Conservation (phyloP, 2,329 filamentous ascomycete genomes). For the Pestalotiopsis fici region DNA sequence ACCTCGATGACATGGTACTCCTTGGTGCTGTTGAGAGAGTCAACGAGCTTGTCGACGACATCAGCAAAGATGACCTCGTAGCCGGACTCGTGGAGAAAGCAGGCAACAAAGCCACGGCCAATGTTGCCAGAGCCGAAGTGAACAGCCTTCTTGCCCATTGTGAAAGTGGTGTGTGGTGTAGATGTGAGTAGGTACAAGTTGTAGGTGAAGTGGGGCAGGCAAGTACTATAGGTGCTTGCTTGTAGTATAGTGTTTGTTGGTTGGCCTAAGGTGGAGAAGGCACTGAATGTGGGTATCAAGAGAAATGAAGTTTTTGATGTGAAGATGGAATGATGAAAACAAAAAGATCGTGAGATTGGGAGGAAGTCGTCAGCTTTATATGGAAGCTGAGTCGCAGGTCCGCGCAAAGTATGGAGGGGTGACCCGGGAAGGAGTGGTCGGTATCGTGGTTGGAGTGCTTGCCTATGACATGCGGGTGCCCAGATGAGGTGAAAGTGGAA, state of each 20-base stretch:
- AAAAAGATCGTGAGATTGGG: conserved; percentile 4
- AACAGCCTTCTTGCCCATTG: conserved; percentile 68
- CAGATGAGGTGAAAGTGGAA: conserved; percentile 6
- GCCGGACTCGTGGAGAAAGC: conserved; percentile 91
- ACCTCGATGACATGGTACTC: conserved; percentile 94
- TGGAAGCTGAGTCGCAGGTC: not conserved
- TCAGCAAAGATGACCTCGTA: conserved; percentile 97
- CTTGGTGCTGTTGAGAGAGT: conserved; percentile 71
- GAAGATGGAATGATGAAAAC: not conserved
- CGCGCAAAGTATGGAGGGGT: conserved; percentile 4
- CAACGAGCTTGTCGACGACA: conserved; percentile 82
- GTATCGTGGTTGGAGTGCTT: not conserved
- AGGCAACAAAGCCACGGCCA: conserved; percentile 82
- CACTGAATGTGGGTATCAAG: not conserved
- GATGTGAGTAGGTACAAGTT: not conserved
- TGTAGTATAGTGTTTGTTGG: not conserved
- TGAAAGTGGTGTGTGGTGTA: conserved; percentile 20
- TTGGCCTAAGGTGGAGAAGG: not conserved
- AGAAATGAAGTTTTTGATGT: not conserved
- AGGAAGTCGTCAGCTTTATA: conserved; percentile 5
- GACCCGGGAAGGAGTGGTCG: not conserved
- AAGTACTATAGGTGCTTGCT: not conserved
- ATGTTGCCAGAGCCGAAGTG: conserved; percentile 89
- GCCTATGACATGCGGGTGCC: conserved; percentile 5
- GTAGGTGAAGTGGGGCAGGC: not conserved